These are phyloP conservation scores for Scenedesmus sp. DNA, from an alignment of 163 green algal species.

Conservation along the genomic window DNA sequence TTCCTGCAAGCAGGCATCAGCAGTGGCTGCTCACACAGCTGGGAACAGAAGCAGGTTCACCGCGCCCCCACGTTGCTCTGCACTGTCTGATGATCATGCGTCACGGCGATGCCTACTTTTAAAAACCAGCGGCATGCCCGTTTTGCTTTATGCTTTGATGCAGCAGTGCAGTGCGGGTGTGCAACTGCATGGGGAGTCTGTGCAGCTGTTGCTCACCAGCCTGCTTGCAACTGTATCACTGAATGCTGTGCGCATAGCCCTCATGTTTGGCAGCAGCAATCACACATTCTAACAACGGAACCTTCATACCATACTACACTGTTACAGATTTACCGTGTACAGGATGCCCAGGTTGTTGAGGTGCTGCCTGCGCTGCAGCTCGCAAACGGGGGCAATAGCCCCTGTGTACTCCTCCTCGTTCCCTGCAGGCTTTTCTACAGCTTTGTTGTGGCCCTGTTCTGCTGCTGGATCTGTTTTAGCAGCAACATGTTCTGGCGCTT, in stretches of 20 bases:
- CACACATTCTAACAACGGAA: not conserved
- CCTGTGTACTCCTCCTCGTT: constrained; percentile 26
- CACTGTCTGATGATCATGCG: not conserved
- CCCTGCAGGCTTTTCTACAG: too few species aligned
- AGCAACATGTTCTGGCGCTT: not conserved
- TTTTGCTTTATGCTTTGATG: too few species aligned
- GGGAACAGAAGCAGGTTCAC: not conserved
- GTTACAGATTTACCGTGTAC: constrained; percentile 52
- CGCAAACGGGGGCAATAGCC: constrained; percentile 8
- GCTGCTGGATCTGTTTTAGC: not conserved
- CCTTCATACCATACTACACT: not conserved
- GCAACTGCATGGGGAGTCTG: too few species aligned
- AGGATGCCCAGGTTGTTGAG: constrained; percentile 61
- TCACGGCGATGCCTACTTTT: too few species aligned
- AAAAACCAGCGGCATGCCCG: too few species aligned
- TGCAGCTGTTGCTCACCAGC: too few species aligned
- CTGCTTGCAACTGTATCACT: too few species aligned
- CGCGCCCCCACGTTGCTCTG: not conserved
- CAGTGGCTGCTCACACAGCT: not conserved
- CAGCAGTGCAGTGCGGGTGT: too few species aligned
- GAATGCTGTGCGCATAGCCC: not conserved
- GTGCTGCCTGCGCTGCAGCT: constrained; percentile 43
- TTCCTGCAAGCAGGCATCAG: constrained; percentile 46
- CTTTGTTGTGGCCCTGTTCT: not conserved
- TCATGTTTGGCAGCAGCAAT: not conserved